Base-by-base conservation (phyloP, 179 eudicot species). In the Beta macrorhiza region DNA sequence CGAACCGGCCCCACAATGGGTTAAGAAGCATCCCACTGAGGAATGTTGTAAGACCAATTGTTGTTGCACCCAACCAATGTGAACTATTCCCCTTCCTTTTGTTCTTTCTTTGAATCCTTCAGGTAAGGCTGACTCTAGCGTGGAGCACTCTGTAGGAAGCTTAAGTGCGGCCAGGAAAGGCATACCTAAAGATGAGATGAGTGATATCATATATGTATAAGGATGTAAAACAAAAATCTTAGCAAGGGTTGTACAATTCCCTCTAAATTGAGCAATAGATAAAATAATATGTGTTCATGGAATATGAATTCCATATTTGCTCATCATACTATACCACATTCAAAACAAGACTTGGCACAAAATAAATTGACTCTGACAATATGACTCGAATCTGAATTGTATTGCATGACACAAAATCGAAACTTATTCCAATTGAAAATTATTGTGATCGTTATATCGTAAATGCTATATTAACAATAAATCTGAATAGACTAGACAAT, bases 81-180 rank as follows among this genome's bases (percentile, higher is more conserved):
- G 78, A 37, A 75, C 64, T 8, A 75, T 75, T 37, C 78, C 78
- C 57, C 78, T 75, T 44, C 52, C 65, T 9, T 75, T 58, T 57
- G 78, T 75, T 42, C 67, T 75, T 57, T 75, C 78, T 42, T 65
- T 42, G 22, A 75, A 75, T 13, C 78, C 67, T 17, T 75, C 67
- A 8, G 78, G 78, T 42, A 75, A 75, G 67, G 78, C 78, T 37
- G 67, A 75, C 67, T 75, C 67, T 4, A 75, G 67, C 16, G 78
- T 75, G n/a, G 78, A 58, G 49, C 67, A 75, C 51, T 75, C 78
- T 16, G 11, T 19, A 8, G 78, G 78, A 5, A 75, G 32, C 67
- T 75, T 75, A 57, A 75, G 67, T 4, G 78, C 78, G 10, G 78
- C 78, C 67, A 75, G 19, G 78, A 75, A 75, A 6, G 78, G 78